These are phyloP conservation scores for Sequoiadendron giganteum DNA, from an alignment of 75 land plant genomes.

Conservation along the genomic window DNA sequence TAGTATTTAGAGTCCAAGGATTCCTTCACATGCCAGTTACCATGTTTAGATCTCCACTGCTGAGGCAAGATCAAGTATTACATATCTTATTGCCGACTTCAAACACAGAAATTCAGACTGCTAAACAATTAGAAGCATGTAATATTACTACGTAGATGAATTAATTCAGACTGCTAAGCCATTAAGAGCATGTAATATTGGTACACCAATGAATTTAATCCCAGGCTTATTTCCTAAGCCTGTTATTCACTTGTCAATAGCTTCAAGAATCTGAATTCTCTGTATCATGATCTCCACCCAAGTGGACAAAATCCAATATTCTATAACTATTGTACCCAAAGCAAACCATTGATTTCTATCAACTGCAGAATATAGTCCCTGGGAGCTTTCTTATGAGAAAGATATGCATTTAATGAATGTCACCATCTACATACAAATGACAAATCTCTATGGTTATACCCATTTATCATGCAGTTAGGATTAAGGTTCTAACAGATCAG, in stretches of 20 bases:
- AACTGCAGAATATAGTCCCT: neutral
- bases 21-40: neutral
- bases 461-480: neutral
- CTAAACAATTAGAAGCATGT: neutral
- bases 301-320: neutral
- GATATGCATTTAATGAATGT: neutral
- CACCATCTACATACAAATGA: neutral
- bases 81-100: neutral
- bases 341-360: neutral
- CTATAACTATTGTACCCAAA: neutral
- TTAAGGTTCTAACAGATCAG: neutral
- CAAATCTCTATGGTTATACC: neutral
- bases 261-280: neutral
- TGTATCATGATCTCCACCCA: too few species aligned
- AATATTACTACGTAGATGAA: neutral
- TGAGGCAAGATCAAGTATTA: neutral
- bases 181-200: neutral
- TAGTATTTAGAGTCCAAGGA: neutral
- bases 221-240: neutral
- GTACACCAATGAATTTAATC: neutral
- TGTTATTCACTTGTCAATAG: neutral
- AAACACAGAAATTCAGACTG: neutral
- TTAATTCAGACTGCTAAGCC: neutral
- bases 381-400: neutral
- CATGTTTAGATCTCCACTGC: neutral